Evolutionary conservation across 495 filamentous ascomycete genomes (phyloP), one percentile per base, ranked within the genome.

Genomic region (Tuber brumale): DNA sequence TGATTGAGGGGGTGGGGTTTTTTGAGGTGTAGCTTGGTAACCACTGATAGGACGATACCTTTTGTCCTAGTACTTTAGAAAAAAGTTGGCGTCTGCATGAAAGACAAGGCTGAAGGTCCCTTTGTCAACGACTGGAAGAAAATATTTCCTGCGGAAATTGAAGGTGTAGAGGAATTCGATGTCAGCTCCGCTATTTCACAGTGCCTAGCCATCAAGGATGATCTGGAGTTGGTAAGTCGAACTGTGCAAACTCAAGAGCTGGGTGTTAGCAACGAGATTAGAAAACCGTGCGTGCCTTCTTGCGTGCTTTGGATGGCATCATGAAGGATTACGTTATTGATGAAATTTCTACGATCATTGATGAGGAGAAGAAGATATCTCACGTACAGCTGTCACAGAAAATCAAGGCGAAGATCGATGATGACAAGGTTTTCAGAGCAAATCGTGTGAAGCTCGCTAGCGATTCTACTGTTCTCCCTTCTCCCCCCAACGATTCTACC

Each of bases 111-210:
- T 2, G 89, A 88, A 41, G 96, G 96, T 2, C 94, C 94, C 8
- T 97, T 99, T 83, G 90, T 93, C 81, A 94, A 97, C 78, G 95
- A 97, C 81, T 99, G 95, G 95, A 95, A 93, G 85, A 92, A 92
- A 80, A 85, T 89, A 6, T 94, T 91, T 80, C 87, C 85, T 31
- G 90, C 92, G 5, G 89, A 92, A 76, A 91, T 90, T 48, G 91
- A 93, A n/a, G n/a, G n/a, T n/a, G n/a, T n/a, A n/a, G n/a, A n/a
- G n/a, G n/a, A n/a, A n/a, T n/a, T n/a, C n/a, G 96, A 99, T 80
- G 91, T 97, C 74, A 86, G 91, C 18, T 85, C 88, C 23, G 94
- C 93, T 9, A 86, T 99, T 76, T 98, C 94, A 19, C 84, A 88
- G 1, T 90, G 90, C 70, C 91, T 99, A 83, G 90, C 96, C 23